These are phyloP conservation scores for Tetrahymena malaccensis DNA, from an alignment of 73 alveolate genomes.

Conservation along the genomic window DNA sequence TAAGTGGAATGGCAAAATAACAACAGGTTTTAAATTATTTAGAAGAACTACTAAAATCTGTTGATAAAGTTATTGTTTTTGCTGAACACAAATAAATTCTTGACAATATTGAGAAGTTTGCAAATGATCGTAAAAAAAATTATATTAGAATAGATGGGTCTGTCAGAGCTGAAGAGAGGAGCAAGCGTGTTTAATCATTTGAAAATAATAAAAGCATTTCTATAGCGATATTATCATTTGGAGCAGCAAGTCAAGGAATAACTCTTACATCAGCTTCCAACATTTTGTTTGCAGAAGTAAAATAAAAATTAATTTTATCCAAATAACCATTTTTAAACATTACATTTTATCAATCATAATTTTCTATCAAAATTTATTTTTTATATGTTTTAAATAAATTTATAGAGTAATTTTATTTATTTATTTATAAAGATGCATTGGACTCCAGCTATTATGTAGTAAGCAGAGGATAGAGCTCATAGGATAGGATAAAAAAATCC, in stretches of 20 bases:
- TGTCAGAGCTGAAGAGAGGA: slow-evolving; percentile 62
- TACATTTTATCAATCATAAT: too few species aligned
- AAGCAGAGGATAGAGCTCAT: slow-evolving; percentile 99
- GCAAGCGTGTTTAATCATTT: slow-evolving; percentile 75
- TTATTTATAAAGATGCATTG: slow-evolving; percentile 48
- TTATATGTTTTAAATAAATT: too few species aligned
- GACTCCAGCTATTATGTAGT: slow-evolving; percentile 89
- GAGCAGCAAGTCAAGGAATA: slow-evolving; percentile 92
- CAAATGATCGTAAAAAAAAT: slow-evolving; percentile 57
- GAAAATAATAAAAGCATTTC: slow-evolving; percentile 65
- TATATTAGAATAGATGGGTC: slow-evolving; percentile 93
- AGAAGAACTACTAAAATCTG: slow-evolving; percentile 67
- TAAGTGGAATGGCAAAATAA: slow-evolving; percentile 82
- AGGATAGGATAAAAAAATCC: slow-evolving; percentile 89
- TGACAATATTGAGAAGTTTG: slow-evolving; percentile 83
- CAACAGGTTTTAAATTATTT: slow-evolving; percentile 77
- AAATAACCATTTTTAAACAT: too few species aligned
- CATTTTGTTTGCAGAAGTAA: slow-evolving; percentile 90
- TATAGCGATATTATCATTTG: slow-evolving; percentile 82
- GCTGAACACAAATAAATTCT: slow-evolving; percentile 87
- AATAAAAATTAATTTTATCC: background rate
- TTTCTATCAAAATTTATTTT: too few species aligned
- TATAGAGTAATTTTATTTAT: slow-evolving; percentile 32
- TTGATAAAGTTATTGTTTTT: slow-evolving; percentile 78
- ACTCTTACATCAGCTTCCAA: slow-evolving; percentile 96